phyloP scores from a whole-genome alignment of 768 basidiomycete genomes.

The Leccinum incarnatum region DNA sequence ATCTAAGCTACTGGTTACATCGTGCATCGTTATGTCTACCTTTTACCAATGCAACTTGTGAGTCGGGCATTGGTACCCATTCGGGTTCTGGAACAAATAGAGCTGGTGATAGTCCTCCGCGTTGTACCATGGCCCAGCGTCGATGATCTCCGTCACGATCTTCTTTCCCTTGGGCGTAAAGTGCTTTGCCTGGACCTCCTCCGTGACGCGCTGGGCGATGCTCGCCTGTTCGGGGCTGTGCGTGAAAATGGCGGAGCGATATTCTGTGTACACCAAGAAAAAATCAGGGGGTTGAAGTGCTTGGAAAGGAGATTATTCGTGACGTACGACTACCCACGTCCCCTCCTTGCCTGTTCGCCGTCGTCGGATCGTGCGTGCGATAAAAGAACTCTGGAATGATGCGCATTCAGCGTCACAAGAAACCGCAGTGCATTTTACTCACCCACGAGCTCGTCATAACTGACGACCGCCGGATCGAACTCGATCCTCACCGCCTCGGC shows the following conservation, averaged over 20 bases:
- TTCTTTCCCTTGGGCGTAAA: slow-evolving; percentile 68
- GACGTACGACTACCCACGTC: slow-evolving; percentile 77
- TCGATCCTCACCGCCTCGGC: slow-evolving; percentile 87
- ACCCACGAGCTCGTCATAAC: slow-evolving; percentile 78
- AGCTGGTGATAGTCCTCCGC: slow-evolving; percentile 85
- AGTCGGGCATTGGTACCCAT: slow-evolving; percentile 89
- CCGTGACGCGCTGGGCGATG: slow-evolving; percentile 73
- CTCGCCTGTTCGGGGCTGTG: slow-evolving; percentile 67
- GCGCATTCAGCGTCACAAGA: neutral
- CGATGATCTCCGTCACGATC: slow-evolving; percentile 75
- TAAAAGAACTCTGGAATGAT: slow-evolving; percentile 79
- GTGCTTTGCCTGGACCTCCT: slow-evolving; percentile 80
- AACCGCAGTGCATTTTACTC: neutral
- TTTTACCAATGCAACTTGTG: slow-evolving; percentile 78
- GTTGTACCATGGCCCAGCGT: slow-evolving; percentile 75
- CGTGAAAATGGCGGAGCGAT: slow-evolving; percentile 91
- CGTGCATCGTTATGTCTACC: no score
- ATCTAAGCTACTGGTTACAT: no score
- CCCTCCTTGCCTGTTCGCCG: slow-evolving; percentile 71
- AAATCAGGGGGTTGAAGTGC: neutral
- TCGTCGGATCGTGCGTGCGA: slow-evolving; percentile 91
- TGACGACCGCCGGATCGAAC: slow-evolving; percentile 75
- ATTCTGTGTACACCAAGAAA: slow-evolving; percentile 49
- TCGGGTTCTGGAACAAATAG: slow-evolving; percentile 76
- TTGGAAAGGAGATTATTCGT: neutral